Conservation (phyloP, 345 rosid genomes). For the Luvunga scandens region DNA sequence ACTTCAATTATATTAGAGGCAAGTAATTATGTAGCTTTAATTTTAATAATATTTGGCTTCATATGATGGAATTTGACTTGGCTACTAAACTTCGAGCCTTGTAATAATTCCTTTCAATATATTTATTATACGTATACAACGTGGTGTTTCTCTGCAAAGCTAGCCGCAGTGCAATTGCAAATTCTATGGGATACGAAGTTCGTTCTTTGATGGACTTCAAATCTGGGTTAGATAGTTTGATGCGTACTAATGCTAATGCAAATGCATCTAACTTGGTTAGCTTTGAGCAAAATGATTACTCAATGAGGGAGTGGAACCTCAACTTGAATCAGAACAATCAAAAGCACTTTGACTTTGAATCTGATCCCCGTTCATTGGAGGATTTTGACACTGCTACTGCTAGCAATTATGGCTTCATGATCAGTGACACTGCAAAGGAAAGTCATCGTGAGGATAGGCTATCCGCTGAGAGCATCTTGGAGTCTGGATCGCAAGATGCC, state of each 20-base stretch:
- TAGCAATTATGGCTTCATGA: constrained; percentile 26
- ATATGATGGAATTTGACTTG: background rate
- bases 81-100: background rate
- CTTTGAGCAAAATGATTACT: constrained; percentile 46
- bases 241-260: constrained; percentile 2
- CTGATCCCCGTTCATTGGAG: constrained; percentile 36
- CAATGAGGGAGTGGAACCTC: constrained; percentile 30
- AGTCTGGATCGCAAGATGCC: constrained; percentile 35
- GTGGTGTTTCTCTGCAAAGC: too few species aligned
- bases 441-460: constrained; percentile 47
- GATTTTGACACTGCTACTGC: constrained; percentile 29
- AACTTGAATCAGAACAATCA: constrained; percentile 38
- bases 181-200: background rate
- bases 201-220: constrained; percentile 66
- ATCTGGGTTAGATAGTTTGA: constrained; percentile 22
- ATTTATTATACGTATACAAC: too few species aligned
- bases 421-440: constrained; percentile 20
- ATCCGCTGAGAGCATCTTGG: constrained; percentile 46
- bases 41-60: background rate
- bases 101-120: background rate
- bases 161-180: too few species aligned
- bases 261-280: constrained; percentile 67
- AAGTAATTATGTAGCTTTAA: too few species aligned
- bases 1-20: background rate
- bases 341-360: constrained; percentile 12